A percentile compares a stretch with the other conserved stretches of the same genome.
phyloP scores from a whole-genome alignment of 2,329 filamentous ascomycete species.

The Arthrinium puccinioides region DNA sequence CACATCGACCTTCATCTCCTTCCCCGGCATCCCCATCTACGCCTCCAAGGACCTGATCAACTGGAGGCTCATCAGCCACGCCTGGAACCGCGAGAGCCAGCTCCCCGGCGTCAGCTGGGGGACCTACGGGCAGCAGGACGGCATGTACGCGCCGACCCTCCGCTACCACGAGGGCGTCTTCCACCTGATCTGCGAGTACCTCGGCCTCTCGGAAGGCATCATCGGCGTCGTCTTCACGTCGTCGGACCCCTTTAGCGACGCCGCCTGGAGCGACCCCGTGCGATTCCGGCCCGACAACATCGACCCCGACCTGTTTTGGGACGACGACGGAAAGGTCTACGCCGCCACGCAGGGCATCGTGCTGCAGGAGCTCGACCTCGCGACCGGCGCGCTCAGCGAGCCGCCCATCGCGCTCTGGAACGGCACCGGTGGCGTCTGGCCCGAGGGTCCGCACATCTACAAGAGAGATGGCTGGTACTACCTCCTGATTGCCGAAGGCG shows the following conservation, averaged over 20 bases:
- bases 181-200: slow-evolving; percentile 16
- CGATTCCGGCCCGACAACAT: slow-evolving; percentile 13
- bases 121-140: slow-evolving; percentile 10
- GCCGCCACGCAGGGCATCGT: slow-evolving; percentile 7
- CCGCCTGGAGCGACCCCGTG: slow-evolving; percentile 16
- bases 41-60: slow-evolving; percentile 24
- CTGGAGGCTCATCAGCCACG: slow-evolving; percentile 21
- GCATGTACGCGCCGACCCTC: slow-evolving; percentile 26
- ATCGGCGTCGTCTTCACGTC: slow-evolving; percentile 5
- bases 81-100: slow-evolving; percentile 22
- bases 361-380: slow-evolving; percentile 5
- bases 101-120: slow-evolving; percentile 24
- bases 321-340: slow-evolving; percentile 14
- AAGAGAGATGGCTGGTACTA: slow-evolving; percentile 34
- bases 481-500: slow-evolving; percentile 37
- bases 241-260: slow-evolving; percentile 2
- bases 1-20: slow-evolving; percentile 53
- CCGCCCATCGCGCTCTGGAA: slow-evolving; percentile 17
- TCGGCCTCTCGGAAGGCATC: slow-evolving; percentile 1
- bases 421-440: slow-evolving; percentile 21
- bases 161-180: slow-evolving; percentile 21
- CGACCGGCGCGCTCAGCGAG: slow-evolving; percentile 5
- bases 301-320: slow-evolving; percentile 8
- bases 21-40: slow-evolving; percentile 41
- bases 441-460: slow-evolving; percentile 31